Evolutionary conservation across 176 grass and related monocot species (phyloP).

Genomic region (Rhipidocladum racemiflorum): DNA sequence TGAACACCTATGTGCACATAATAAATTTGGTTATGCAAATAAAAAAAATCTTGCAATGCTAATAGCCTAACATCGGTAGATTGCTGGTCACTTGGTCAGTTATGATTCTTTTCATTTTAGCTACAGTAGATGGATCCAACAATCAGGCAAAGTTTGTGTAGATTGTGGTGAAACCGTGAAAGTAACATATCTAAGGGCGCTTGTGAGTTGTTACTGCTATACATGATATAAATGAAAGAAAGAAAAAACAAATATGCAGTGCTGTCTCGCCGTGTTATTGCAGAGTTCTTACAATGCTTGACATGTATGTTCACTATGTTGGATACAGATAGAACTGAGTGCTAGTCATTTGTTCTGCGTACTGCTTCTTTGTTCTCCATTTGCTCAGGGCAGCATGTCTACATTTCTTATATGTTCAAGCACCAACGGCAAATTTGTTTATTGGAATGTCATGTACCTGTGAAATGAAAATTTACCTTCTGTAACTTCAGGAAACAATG

Average conservation of each 20-base stretch:
- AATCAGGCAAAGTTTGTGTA: neutral
- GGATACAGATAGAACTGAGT: neutral
- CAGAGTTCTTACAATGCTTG: neutral
- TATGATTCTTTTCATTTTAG: neutral
- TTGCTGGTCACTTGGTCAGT: neutral
- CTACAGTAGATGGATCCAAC: neutral
- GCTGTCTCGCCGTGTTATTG: neutral
- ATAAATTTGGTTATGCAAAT: neutral
- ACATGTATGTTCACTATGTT: neutral
- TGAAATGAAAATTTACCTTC: constrained; percentile 12
- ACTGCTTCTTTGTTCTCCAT: neutral
- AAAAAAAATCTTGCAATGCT: neutral
- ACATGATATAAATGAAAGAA: neutral
- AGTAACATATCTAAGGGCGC: neutral
- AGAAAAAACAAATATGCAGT: neutral
- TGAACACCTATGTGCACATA: neutral
- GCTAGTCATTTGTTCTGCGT: neutral
- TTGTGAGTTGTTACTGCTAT: neutral
- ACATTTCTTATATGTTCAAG: neutral
- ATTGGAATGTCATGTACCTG: neutral
- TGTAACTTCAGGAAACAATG: constrained; percentile 61
- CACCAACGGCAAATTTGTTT: neutral
- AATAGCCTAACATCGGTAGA: neutral
- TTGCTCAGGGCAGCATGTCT: neutral
- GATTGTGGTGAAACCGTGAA: neutral